Percentiles rank a stretch among this genome's conserved stretches.
Conservation (phyloP, 2,329 filamentous ascomycete genomes). For the Clarireedia paspali region DNA sequence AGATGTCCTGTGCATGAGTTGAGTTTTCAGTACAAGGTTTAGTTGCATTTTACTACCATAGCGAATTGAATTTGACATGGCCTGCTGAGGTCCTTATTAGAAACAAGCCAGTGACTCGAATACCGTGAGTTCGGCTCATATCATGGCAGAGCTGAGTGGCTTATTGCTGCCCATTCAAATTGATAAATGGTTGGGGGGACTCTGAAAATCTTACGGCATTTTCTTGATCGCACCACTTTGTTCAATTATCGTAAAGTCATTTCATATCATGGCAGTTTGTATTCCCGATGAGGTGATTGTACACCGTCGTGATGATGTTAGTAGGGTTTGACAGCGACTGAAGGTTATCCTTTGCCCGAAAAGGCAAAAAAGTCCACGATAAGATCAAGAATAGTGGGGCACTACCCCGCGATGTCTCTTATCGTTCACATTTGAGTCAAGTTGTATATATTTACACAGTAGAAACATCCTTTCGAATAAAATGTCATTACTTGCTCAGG, state of each 20-base stretch:
- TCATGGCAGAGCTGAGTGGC: no score
- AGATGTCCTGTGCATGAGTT: no score
- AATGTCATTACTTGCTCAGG: neutral
- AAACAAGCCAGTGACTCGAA: no score
- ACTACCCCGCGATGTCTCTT: slow-evolving; percentile 9
- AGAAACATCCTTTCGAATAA: neutral
- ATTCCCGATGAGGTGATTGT: slow-evolving; percentile 19
- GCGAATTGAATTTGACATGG: neutral
- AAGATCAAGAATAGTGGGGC: slow-evolving; percentile 16
- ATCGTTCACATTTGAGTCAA: neutral
- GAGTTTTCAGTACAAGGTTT: no score
- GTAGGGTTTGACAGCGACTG: slow-evolving; percentile 1
- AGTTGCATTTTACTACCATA: no score
- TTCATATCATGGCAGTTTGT: neutral
- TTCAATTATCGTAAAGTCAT: neutral
- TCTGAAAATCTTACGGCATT: no score
- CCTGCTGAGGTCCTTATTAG: neutral
- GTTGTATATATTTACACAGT: no score
- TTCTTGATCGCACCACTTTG: neutral
- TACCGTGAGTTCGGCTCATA: no score
- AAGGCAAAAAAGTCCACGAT: slow-evolving; percentile 24
- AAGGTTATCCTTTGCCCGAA: slow-evolving; percentile 19
- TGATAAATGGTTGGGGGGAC: no score
- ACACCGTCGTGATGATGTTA: slow-evolving; percentile 2
- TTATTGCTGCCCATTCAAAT: no score